Percentiles rank a stretch among this genome's conserved stretches.
Conservation (phyloP, 2,329 filamentous ascomycete genomes). For the Colletotrichum magnum region DNA sequence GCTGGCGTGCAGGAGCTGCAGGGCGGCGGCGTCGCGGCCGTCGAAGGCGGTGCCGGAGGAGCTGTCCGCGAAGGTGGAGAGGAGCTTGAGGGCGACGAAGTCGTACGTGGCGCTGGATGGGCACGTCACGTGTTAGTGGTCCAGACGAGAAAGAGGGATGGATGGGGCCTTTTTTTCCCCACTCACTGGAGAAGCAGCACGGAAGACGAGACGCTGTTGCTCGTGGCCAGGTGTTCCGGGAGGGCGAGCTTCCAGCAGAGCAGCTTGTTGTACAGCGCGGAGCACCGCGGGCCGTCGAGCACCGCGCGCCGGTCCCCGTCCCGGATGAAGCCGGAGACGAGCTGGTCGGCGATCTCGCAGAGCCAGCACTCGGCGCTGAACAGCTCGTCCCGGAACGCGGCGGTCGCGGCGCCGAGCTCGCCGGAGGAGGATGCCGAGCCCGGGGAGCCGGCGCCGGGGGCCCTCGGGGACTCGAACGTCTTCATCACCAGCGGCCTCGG, state of each 20-base stretch:
- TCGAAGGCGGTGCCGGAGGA: constrained; percentile 41
- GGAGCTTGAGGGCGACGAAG: constrained; percentile 23
- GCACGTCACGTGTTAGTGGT: not conserved
- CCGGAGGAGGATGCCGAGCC: not conserved
- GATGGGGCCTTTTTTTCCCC: not conserved
- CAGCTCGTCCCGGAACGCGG: not conserved
- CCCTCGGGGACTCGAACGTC: not conserved
- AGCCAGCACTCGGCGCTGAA: constrained; percentile 24
- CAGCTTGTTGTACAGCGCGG: constrained; percentile 25
- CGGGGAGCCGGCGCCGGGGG: not conserved
- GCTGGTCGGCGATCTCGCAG: constrained; percentile 21
- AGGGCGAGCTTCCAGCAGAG: constrained; percentile 25
- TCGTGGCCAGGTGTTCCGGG: constrained; percentile 1
- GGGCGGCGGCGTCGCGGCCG: constrained; percentile 58
- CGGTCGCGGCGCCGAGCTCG: not conserved
- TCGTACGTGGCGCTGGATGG: constrained; percentile 17
- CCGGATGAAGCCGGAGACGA: not conserved
- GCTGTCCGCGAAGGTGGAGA: constrained; percentile 6
- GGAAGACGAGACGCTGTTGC: constrained; percentile 2
- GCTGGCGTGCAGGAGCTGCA: constrained; percentile 54
- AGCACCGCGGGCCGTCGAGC: constrained; percentile 1
- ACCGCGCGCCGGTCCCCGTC: not conserved
- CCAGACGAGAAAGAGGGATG: not conserved
- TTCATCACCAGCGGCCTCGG: constrained; percentile 24
- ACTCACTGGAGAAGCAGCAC: constrained; percentile 25